phyloP scores from a whole-genome alignment of 2,329 filamentous ascomycete genomes.

The Talaromyces rugulosus region DNA sequence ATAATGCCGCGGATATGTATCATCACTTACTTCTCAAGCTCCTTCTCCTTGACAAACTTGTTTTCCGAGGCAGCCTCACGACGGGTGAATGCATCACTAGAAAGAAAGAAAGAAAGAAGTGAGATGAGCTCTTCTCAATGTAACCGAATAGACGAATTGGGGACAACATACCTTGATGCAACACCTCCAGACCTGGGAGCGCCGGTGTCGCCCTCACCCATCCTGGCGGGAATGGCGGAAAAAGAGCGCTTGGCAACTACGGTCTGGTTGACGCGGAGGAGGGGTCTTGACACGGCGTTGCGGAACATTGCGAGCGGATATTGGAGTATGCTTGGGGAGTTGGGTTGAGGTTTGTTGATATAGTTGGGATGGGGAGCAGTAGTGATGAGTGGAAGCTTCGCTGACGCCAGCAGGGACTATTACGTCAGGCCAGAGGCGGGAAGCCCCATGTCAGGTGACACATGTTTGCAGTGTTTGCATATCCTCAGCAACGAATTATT shows the following conservation, averaged over 20 bases:
- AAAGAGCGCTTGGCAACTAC: conserved; percentile 54
- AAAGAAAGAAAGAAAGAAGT: conserved; percentile 14
- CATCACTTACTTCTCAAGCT: conserved; percentile 71
- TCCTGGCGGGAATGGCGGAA: conserved; percentile 58
- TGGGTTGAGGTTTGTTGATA: background rate
- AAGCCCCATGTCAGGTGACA: background rate
- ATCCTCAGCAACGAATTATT: background rate
- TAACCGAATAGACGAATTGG: background rate
- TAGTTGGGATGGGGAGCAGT: background rate
- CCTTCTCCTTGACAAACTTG: conserved; percentile 77
- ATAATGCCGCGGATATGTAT: background rate
- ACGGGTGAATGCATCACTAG: conserved; percentile 85
- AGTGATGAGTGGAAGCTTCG: background rate
- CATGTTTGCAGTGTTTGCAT: background rate
- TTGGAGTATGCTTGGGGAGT: background rate
- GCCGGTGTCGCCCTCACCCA: conserved; percentile 68
- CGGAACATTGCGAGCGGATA: conserved; percentile 13
- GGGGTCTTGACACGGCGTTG: conserved; percentile 12
- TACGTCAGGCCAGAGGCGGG: background rate
- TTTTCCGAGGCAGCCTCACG: conserved; percentile 86
- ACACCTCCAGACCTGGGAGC: conserved; percentile 34
- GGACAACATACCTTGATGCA: conserved; percentile 31
- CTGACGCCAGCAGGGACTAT: background rate
- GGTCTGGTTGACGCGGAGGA: conserved; percentile 35
- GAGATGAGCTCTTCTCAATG: background rate